A percentile compares a stretch with the other conserved stretches of the same genome.
Evolutionary conservation across 2,329 filamentous ascomycete species (phyloP).

Genomic region (Stachybotrys echinatus): DNA sequence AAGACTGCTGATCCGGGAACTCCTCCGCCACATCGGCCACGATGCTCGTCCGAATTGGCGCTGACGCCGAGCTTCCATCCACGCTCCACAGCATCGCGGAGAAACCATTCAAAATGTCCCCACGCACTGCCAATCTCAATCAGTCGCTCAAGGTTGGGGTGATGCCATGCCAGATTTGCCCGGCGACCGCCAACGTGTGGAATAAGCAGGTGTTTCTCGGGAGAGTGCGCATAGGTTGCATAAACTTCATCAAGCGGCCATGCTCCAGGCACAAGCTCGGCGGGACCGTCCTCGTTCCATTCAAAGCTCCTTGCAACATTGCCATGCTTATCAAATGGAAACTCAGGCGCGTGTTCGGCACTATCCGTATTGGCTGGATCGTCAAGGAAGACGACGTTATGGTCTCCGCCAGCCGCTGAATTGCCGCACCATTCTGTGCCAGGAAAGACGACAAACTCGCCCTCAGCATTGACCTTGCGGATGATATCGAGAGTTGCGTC

Average conservation of each 20-base stretch:
- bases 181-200: slow-evolving; percentile 28
- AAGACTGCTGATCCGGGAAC: slow-evolving; percentile 28
- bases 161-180: slow-evolving; percentile 28
- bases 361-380: slow-evolving; percentile 12
- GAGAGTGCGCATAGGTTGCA: slow-evolving; percentile 25
- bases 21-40: slow-evolving; percentile 27
- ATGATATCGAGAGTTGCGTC: slow-evolving; percentile 19
- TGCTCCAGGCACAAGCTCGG: slow-evolving; percentile 21
- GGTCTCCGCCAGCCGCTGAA: slow-evolving; percentile 25
- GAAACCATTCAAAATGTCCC: slow-evolving; percentile 28
- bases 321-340: slow-evolving; percentile 22
- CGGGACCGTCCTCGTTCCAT: slow-evolving; percentile 27
- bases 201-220: slow-evolving; percentile 25
- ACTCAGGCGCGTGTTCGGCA: slow-evolving; percentile 11
- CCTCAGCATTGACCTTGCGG: slow-evolving; percentile 13
- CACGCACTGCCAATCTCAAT: slow-evolving; percentile 29
- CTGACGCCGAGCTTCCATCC: slow-evolving; percentile 27
- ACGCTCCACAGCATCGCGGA: slow-evolving; percentile 20
- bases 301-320: slow-evolving; percentile 29
- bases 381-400: slow-evolving; percentile 28
- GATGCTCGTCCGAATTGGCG: slow-evolving; percentile 29
- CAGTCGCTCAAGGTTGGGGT: slow-evolving; percentile 26
- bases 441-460: slow-evolving; percentile 22
- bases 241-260: slow-evolving; percentile 31
- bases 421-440: slow-evolving; percentile 30